A percentile compares a stretch with the other conserved stretches of the same genome.
phyloP scores from a whole-genome alignment of 768 basidiomycete genomes.

The Russula sp. region DNA sequence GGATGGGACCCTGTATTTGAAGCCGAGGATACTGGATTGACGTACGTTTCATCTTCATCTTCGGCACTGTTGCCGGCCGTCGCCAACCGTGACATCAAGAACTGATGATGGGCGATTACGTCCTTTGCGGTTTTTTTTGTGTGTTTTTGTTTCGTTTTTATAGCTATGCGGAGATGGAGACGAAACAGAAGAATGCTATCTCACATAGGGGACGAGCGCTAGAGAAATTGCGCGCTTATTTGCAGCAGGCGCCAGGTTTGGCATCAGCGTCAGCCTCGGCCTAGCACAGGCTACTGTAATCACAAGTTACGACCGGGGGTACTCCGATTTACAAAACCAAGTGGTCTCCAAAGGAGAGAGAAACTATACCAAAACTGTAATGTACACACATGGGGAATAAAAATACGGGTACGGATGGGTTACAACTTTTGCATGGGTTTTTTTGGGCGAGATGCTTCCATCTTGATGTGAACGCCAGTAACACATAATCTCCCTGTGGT shows the following conservation, averaged over 20 bases:
- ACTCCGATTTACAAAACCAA: neutral
- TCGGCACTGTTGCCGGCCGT: neutral
- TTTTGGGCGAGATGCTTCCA: conserved; percentile 28
- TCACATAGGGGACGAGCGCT: conserved; percentile 66
- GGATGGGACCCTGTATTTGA: conserved; percentile 93
- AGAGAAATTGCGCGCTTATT: conserved; percentile 50
- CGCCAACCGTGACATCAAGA: neutral
- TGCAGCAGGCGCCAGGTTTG: conserved; percentile 33
- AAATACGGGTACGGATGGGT: neutral
- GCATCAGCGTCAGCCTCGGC: no score
- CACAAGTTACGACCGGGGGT: neutral
- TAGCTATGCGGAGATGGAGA: conserved; percentile 69
- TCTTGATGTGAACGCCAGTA: conserved; percentile 30
- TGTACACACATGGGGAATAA: neutral
- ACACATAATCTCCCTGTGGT: conserved; percentile 28
- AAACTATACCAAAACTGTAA: neutral
- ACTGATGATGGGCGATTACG: neutral
- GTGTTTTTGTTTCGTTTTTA: neutral
- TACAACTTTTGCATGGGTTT: conserved; percentile 24
- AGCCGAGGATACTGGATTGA: conserved; percentile 69
- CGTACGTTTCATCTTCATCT: conserved; percentile 47
- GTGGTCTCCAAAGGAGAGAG: neutral
- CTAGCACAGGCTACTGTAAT: no score
- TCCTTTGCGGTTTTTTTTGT: neutral
- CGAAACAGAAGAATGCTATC: conserved; percentile 58